Conservation (phyloP, 768 basidiomycete genomes). For the Trametes gibbosa region DNA sequence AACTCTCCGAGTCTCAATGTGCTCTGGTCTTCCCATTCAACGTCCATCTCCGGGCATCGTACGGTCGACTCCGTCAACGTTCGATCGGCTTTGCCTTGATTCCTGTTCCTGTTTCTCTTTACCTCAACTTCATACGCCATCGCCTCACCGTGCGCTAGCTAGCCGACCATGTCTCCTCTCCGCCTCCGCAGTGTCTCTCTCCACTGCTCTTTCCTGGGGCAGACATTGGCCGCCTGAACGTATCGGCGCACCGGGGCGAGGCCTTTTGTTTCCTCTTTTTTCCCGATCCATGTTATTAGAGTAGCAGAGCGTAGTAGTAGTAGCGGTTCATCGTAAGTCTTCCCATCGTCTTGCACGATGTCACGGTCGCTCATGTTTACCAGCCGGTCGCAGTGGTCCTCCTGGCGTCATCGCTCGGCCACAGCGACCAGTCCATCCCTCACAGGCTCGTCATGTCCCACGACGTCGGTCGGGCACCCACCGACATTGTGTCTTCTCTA, state of each 20-base stretch:
- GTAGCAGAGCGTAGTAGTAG: not conserved
- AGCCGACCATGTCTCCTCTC: not conserved
- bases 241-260: not conserved
- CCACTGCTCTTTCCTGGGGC: not conserved
- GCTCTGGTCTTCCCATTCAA: not conserved
- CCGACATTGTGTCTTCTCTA: not conserved
- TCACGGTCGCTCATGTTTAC: not conserved
- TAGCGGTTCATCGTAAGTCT: not conserved
- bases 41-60: not conserved
- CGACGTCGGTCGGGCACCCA: not conserved
- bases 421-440: not conserved
- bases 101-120: not conserved
- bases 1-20: not conserved
- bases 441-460: too few species aligned
- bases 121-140: not conserved
- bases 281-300: not conserved
- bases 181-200: not conserved
- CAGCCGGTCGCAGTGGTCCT: not conserved
- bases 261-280: not conserved
- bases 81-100: not conserved
- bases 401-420: not conserved
- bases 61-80: not conserved
- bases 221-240: not conserved
- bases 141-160: not conserved
- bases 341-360: not conserved